Evolutionary conservation across 495 filamentous ascomycete genomes (phyloP), one percentile per base, ranked within the genome.

Genomic region (Delitschia confertaspora): DNA sequence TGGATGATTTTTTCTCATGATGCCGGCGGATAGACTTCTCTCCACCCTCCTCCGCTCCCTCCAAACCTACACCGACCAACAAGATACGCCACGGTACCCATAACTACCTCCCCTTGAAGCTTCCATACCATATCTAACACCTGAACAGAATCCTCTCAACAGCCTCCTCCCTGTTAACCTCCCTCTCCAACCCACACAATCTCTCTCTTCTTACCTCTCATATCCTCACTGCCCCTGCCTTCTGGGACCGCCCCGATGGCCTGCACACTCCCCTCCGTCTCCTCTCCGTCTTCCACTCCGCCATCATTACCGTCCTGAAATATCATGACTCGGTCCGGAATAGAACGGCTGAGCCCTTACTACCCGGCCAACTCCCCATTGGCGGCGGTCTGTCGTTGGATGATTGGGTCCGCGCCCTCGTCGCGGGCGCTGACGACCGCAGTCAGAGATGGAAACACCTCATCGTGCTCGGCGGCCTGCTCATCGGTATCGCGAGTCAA

Each of bases 391-490:
- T 60, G 7, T 37, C 53, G 16, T 30, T 68, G 26, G 83, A 93
- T 47, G 83, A 79, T 25, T 98, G 91, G 91, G 71, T 84, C 4
- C 78, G 76, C 47, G 87, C 88, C 0, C 73, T 94, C 1, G 75
- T 87, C 16, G 80, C 79, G 56, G 89, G 91, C 8, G 79, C 85
- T 3, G 85, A 96, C 58, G 82, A 88, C 9, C 73, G 75, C 49
- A 88, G 86, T 2, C 82, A 76, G 34, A 69, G 86, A 62, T 95
- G 89, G 91, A 79, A 85, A 65, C 91, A 96, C 65, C 57, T 87
- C 19, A 68, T 95, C 18, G 70, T 88, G 2, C 73, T 96, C 6
- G 78, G 74, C 2, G 91, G 91, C 9, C 66, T 96, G 9, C 57
- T 96, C 52, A 73, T 89, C 53, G 91, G 87, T 27, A 83, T 88